phyloP scores from a whole-genome alignment of 306 rosid species.

The Fagus crenata region DNA sequence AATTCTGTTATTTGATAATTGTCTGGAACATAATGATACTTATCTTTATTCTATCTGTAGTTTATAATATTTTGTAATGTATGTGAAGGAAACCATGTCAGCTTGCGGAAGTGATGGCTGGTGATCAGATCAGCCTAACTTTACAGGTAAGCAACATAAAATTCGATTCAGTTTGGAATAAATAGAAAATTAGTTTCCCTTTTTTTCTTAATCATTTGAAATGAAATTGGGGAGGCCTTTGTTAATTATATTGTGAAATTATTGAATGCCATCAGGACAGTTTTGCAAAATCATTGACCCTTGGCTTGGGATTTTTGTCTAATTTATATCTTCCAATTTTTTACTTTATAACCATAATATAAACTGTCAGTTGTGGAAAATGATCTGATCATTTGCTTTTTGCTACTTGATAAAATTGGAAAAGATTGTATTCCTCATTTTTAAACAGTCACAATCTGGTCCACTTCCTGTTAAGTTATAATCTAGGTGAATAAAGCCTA shows the following conservation, averaged over 20 bases:
- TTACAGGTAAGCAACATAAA: slow-evolving; percentile 24
- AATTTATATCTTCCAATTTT: not conserved
- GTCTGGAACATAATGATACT: slow-evolving; percentile 31
- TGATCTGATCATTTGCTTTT: not conserved
- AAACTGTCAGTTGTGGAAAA: not conserved
- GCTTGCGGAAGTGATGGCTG: slow-evolving; percentile 31
- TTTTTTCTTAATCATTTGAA: slow-evolving; percentile 31
- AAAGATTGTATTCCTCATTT: not conserved
- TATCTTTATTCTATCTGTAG: slow-evolving; percentile 30
- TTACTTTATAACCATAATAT: not conserved
- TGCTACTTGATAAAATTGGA: not conserved
- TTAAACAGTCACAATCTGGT: not conserved
- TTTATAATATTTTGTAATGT: slow-evolving; percentile 9
- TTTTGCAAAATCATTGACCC: not conserved
- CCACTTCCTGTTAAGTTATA: not conserved
- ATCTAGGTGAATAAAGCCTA: not conserved
- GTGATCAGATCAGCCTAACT: slow-evolving; percentile 17
- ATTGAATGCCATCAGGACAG: slow-evolving; percentile 7
- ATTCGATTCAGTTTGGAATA: slow-evolving; percentile 8
- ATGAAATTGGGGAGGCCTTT: slow-evolving; percentile 21
- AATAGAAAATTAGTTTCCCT: not conserved
- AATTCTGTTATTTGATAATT: slow-evolving; percentile 35
- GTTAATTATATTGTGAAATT: not conserved
- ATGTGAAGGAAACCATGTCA: slow-evolving; percentile 34
- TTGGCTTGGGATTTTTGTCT: not conserved